Conservation (phyloP, 345 rosid species). For the Ceriops zippeliana region DNA sequence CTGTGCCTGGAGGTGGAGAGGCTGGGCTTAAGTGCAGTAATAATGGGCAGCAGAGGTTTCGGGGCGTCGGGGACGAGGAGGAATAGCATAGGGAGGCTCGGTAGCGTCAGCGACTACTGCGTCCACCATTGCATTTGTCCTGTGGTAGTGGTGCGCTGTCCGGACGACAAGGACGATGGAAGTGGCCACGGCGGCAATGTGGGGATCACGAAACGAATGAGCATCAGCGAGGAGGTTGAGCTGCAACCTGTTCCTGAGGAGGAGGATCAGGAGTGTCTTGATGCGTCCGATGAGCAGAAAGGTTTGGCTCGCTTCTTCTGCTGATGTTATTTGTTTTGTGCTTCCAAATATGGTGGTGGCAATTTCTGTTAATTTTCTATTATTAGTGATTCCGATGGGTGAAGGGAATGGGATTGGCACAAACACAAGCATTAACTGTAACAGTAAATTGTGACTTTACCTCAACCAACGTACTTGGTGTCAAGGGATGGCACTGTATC, state of each 20-base stretch:
- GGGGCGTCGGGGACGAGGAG: slow-evolving; percentile 23
- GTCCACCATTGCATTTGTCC: slow-evolving; percentile 33
- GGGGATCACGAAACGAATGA: background rate
- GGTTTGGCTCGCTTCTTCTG: slow-evolving; percentile 18
- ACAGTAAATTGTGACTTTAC: too few species aligned
- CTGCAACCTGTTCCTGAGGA: slow-evolving; percentile 55
- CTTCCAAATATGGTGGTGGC: background rate
- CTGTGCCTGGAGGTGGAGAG: slow-evolving; percentile 34
- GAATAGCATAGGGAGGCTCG: slow-evolving; percentile 12
- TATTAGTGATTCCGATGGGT: background rate
- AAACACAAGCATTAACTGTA: too few species aligned
- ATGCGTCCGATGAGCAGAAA: slow-evolving; percentile 36
- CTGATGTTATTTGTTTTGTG: too few species aligned
- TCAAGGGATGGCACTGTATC: too few species aligned
- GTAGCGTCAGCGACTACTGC: slow-evolving; percentile 31
- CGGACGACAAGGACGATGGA: background rate
- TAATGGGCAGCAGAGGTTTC: slow-evolving; percentile 36
- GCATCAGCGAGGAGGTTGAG: slow-evolving; percentile 24
- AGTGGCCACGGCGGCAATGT: background rate
- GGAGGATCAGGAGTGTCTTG: slow-evolving; percentile 50
- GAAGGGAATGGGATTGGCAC: background rate
- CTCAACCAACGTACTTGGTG: too few species aligned
- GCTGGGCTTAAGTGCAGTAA: slow-evolving; percentile 28
- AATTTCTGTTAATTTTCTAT: background rate
- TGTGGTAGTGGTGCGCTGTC: slow-evolving; percentile 24